These are phyloP conservation scores for Cutaneotrichosporon spelunceum DNA, from an alignment of 1,284 basidiomycete species.

Conservation along the genomic window DNA sequence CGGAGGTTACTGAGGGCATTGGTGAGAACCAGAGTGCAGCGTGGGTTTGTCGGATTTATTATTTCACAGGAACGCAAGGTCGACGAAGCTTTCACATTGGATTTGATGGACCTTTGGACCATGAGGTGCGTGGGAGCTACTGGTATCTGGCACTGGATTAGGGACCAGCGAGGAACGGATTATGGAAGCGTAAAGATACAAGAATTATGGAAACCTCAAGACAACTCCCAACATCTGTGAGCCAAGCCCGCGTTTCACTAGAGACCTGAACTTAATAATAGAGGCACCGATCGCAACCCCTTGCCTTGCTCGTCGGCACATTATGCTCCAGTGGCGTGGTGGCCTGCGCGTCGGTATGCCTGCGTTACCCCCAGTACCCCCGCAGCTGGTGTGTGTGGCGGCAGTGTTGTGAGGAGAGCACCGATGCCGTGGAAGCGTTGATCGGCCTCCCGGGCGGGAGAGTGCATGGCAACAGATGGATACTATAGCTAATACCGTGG, in stretches of 20 bases:
- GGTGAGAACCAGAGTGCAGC: not conserved
- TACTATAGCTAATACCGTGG: not conserved
- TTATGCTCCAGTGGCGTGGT: not conserved
- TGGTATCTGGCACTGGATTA: not conserved
- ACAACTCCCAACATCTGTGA: not conserved
- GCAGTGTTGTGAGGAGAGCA: not conserved
- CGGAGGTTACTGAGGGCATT: not conserved
- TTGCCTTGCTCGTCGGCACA: not conserved
- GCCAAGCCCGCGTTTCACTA: not conserved
- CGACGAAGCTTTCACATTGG: not conserved
- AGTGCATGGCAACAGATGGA: constrained; percentile 6
- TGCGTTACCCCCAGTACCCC: not conserved
- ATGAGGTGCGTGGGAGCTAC: not conserved
- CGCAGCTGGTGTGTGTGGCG: not conserved
- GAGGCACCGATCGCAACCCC: not conserved
- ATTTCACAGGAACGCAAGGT: not conserved
- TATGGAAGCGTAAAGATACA: not conserved
- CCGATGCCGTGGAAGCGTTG: not conserved
- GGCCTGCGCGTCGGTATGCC: not conserved
- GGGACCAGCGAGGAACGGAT: not conserved
- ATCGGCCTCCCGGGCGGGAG: constrained; percentile 4
- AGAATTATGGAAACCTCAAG: not conserved
- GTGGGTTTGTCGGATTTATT: not conserved
- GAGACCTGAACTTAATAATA: not conserved
- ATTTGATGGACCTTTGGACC: not conserved